A percentile compares a stretch with the other conserved stretches of the same genome.
These are phyloP conservation scores for Melanogaster broomeanus DNA, from an alignment of 768 basidiomycete genomes.

Conservation along the genomic window DNA sequence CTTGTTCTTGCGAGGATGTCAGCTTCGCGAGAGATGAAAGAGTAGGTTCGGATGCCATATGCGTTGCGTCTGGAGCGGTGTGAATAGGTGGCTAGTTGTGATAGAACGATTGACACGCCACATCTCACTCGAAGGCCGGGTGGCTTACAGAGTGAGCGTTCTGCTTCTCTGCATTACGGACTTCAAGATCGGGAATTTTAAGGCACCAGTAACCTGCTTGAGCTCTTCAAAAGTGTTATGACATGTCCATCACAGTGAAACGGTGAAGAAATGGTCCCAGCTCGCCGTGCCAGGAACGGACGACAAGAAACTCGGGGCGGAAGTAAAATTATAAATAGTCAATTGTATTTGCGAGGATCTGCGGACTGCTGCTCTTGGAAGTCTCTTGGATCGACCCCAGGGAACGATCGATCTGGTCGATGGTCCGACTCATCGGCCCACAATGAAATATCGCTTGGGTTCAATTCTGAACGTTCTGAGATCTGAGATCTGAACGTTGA, in stretches of 20 bases:
- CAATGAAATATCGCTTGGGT: no score
- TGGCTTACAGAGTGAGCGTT: conserved; percentile 43
- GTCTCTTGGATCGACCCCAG: no score
- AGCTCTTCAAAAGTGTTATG: conserved; percentile 50
- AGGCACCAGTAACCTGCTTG: conserved; percentile 88
- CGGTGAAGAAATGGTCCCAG: no score
- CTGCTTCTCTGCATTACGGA: conserved; percentile 52
- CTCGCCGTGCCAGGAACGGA: no score
- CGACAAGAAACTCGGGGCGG: no score
- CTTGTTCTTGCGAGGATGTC: conserved; percentile 34
- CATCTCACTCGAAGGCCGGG: background rate
- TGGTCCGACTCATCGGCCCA: no score
- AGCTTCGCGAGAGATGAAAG: conserved; percentile 59
- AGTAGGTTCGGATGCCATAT: conserved; percentile 80
- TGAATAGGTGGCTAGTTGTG: conserved; percentile 24
- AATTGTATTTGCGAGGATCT: no score
- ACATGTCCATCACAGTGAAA: background rate
- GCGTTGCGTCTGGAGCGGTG: conserved; percentile 50
- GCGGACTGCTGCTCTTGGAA: no score
- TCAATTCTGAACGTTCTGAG: no score
- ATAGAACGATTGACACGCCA: background rate
- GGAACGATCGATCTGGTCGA: no score
- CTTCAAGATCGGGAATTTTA: conserved; percentile 76
- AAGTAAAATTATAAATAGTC: no score
- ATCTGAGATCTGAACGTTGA: no score